Evolutionary conservation across 1,139 yeast genomes (phyloP), one percentile per base, ranked within the genome.

Genomic region (Fermentozyma sake): DNA sequence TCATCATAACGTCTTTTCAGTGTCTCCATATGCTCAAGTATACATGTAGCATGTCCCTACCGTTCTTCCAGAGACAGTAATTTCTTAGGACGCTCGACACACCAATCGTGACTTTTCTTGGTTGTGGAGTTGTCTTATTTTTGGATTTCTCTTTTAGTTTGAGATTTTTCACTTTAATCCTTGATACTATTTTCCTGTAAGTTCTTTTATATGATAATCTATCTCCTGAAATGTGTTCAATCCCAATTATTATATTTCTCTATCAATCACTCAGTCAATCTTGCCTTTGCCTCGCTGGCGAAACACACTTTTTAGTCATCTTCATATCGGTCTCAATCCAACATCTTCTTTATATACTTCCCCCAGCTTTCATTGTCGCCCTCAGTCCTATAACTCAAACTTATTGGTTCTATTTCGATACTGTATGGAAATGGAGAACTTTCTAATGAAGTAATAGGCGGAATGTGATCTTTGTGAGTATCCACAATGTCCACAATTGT

Each of bases 361-460:
- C 74, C 74, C 64, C 76, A 72, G 11, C 66, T 50, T 32, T 61
- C 68, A 24, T 14, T 19, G 18, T 29, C 56, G 52, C 32, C 30
- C 22, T 30, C 34, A n/a, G n/a, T n/a, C n/a, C n/a, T n/a, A n/a
- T n/a, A n/a, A n/a, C n/a, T n/a, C n/a, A n/a, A n/a, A n/a, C n/a
- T n/a, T n/a, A n/a, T n/a, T n/a, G n/a, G n/a, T 26, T 44, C 48
- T 17, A 64, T 47, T 10, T 48, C 44, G 12, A 67, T 62, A 5
- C 41, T 42, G 46, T 76, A 82, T 0, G 85, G 85, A 42, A 82
- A 83, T 4, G 91, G 89, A 11, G 76, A 58, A 17, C 72, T 60
- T 8, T 79, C 86, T 9, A 79, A 59, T 2, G 83, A 71, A 5
- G 82, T 75, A 12, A 83, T 79, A 1, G 85, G 83, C 2, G 94